Evolutionary conservation across 2,329 filamentous ascomycete genomes (phyloP).

Genomic region (Aspergillus sp.): DNA sequence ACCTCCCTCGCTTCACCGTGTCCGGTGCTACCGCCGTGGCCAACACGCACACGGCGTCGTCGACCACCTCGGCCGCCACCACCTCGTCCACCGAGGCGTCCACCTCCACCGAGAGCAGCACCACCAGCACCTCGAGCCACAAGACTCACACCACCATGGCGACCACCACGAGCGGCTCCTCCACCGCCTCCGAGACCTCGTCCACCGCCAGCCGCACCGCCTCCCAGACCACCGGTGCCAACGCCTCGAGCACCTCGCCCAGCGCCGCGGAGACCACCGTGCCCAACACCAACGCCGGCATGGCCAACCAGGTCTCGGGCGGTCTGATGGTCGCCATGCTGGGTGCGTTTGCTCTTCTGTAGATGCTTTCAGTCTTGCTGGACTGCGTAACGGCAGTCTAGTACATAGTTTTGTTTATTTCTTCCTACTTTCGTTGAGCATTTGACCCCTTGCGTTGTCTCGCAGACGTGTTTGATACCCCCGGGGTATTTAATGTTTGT

Average conservation of each 20-base stretch:
- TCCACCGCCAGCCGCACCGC: conserved; percentile 15
- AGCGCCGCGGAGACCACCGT: conserved; percentile 22
- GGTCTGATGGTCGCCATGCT: conserved; percentile 35
- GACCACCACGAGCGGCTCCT: conserved; percentile 24
- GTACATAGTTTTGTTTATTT: conserved; percentile 1
- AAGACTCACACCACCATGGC: conserved; percentile 7
- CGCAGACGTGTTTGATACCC: not conserved
- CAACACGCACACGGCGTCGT: conserved; percentile 28
- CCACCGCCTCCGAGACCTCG: conserved; percentile 17
- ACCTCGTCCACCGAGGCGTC: conserved; percentile 22
- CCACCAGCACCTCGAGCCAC: conserved; percentile 15
- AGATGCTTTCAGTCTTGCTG: conserved; percentile 18
- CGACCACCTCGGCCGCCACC: conserved; percentile 21
- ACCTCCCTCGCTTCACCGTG: conserved; percentile 52
- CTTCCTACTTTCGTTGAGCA: not conserved
- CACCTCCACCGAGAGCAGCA: conserved; percentile 19
- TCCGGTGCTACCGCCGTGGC: conserved; percentile 41
- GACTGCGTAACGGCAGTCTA: not conserved
- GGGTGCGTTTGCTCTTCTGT: conserved; percentile 35
- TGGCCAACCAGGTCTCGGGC: conserved; percentile 33
- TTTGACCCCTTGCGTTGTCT: not conserved
- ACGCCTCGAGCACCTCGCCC: conserved; percentile 20
- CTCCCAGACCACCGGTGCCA: conserved; percentile 19
- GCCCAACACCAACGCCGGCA: conserved; percentile 30
- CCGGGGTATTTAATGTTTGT: not conserved